phyloP scores from a whole-genome alignment of 495 filamentous ascomycete genomes.

The Aspergillus bridgeri region DNA sequence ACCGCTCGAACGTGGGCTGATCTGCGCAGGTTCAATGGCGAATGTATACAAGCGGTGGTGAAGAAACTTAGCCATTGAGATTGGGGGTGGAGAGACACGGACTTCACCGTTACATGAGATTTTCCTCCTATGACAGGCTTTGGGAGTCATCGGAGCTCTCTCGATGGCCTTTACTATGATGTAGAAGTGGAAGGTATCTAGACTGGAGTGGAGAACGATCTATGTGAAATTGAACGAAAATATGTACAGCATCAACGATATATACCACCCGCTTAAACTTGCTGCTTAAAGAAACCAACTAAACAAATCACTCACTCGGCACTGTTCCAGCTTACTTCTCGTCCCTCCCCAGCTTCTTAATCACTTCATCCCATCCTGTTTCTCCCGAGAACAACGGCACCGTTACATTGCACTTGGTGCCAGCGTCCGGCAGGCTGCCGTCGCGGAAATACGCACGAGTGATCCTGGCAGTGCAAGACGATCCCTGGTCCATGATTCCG shows the following conservation, averaged over 20 bases:
- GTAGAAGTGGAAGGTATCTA: too few species aligned
- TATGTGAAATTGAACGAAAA: too few species aligned
- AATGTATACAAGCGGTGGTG: neutral
- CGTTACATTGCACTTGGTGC: slow-evolving; percentile 41
- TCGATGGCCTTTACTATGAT: too few species aligned
- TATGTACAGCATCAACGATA: too few species aligned
- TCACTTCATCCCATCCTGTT: neutral
- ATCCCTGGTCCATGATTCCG: slow-evolving; percentile 42
- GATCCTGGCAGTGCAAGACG: slow-evolving; percentile 41
- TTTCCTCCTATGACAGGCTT: neutral
- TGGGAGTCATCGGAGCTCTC: neutral
- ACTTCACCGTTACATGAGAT: neutral
- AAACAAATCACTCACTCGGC: too few species aligned
- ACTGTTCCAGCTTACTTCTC: neutral
- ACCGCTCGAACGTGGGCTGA: neutral
- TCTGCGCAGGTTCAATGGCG: neutral
- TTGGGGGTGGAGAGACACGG: neutral
- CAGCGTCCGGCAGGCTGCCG: slow-evolving; percentile 40
- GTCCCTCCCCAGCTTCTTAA: neutral
- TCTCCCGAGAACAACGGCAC: slow-evolving; percentile 28
- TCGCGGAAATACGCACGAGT: slow-evolving; percentile 48
- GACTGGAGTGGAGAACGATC: too few species aligned
- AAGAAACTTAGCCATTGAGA: neutral
- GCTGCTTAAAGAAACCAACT: too few species aligned
- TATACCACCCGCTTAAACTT: too few species aligned